phyloP scores from a whole-genome alignment of 768 basidiomycete genomes.

The Cystobasidium onofrii region DNA sequence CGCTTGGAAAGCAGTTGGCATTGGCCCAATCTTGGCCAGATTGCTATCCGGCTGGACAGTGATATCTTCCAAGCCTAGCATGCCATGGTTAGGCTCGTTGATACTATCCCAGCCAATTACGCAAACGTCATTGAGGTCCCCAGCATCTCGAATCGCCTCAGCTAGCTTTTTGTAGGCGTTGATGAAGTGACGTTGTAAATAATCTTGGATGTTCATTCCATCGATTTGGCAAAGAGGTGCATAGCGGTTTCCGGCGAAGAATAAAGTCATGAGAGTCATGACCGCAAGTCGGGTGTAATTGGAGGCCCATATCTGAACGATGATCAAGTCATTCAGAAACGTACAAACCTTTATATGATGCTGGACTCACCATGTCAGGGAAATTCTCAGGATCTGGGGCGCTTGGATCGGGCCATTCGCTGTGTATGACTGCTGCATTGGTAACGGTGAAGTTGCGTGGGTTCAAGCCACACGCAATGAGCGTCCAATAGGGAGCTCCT shows the following conservation, averaged over 20 bases:
- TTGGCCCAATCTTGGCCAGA: slow-evolving; percentile 73
- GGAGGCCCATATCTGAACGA: slow-evolving; percentile 86
- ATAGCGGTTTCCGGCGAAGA: slow-evolving; percentile 81
- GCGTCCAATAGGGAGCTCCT: slow-evolving; percentile 89
- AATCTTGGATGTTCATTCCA: slow-evolving; percentile 71
- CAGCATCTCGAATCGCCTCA: slow-evolving; percentile 44
- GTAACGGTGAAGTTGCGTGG: slow-evolving; percentile 77
- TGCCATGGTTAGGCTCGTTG: slow-evolving; percentile 88
- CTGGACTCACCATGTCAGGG: slow-evolving; percentile 61
- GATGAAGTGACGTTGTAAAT: slow-evolving; percentile 43
- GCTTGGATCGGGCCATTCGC: slow-evolving; percentile 66
- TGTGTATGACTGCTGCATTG: slow-evolving; percentile 74
- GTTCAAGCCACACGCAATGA: slow-evolving; percentile 80
- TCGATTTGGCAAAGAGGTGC: slow-evolving; percentile 87
- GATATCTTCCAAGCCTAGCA: slow-evolving; percentile 64
- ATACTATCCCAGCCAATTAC: slow-evolving; percentile 94
- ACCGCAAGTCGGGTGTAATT: slow-evolving; percentile 83
- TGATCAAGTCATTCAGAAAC: too few relatives aligned
- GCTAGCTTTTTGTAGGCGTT: slow-evolving; percentile 38
- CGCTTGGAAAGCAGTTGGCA: slow-evolving; percentile 75
- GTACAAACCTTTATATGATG: too few relatives aligned
- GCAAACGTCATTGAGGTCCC: slow-evolving; percentile 72
- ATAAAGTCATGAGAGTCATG: slow-evolving; percentile 86
- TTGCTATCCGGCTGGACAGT: slow-evolving; percentile 58
- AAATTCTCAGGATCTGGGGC: slow-evolving; percentile 61